Evolutionary conservation across 1,284 basidiomycete genomes (phyloP), one percentile per base, ranked within the genome.

Genomic region (Cryptococcus neoformans): DNA sequence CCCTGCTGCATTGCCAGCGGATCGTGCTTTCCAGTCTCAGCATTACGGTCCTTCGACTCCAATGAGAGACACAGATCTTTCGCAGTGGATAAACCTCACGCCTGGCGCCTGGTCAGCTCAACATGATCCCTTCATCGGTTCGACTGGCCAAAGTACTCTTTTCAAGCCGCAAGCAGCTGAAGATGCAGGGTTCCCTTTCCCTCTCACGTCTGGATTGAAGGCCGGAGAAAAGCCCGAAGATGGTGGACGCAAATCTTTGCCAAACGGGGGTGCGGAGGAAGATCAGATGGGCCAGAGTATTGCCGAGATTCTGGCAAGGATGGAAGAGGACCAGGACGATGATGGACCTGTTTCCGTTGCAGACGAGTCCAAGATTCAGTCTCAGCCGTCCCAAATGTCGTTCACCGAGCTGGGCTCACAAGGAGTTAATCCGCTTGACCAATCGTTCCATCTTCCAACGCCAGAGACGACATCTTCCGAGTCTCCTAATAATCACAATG

Each of bases 41-140:
- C 60, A 59, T 8, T 73, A 68, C 49, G 71, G 73, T 2, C 55
- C 69, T 1, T 60, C 66, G 48, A 75, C 73, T 2, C 71, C 73
- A 6, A 69, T 66, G n/a, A 66, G 64, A 38, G 71, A 75, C 49
- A 48, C 60, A 0, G 73, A 75, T 37, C 50, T 70, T 17, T 62
- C 66, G 0, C 68, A 72, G 37, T 75, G 72, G 72, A 74, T 68
- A 35, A 73, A 70, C 2, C 51, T 74, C 6, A 72, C 72, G 0
- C 72, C 73, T 12, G 70, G 72, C 36, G 70, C 68, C 11, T 73
- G 70, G 70, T 21, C 37, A 6, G 49, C 49, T 1, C 36, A 39
- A 17, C 49, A 51, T n/a, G 51, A 53, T 36, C 49, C 49, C 7
- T 21, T 51, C 7, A 12, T 40, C n/a, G 38, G 38, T 5, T 40